Evolutionary conservation across 768 basidiomycete genomes (phyloP).

Genomic region (Tricholoma hemisulphureum): DNA sequence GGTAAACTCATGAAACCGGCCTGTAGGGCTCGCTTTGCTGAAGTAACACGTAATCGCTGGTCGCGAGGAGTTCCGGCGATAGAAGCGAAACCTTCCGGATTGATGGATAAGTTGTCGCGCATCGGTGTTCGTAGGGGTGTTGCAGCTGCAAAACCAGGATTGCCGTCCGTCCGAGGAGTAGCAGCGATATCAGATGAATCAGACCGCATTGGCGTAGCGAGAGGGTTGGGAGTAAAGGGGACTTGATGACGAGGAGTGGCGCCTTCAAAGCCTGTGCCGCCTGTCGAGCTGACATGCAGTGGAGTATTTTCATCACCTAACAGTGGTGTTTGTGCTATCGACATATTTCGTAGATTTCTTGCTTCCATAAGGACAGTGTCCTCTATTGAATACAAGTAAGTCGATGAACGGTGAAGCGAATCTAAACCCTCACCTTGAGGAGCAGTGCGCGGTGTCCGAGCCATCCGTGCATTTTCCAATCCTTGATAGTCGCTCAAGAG

Average conservation of each 20-base stretch:
- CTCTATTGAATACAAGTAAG: constrained; percentile 46
- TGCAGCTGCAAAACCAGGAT: constrained; percentile 39
- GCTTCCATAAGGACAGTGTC: constrained; percentile 95
- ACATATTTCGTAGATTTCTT: constrained; percentile 93
- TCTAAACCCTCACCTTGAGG: constrained; percentile 76
- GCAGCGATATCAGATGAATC: constrained; percentile 45
- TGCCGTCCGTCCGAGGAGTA: constrained; percentile 46
- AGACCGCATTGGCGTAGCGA: constrained; percentile 76
- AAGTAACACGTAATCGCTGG: constrained; percentile 56
- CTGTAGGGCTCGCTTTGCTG: constrained; percentile 73
- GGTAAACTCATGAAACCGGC: constrained; percentile 83
- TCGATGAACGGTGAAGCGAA: background rate
- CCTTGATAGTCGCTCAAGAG: constrained; percentile 92
- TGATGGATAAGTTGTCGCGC: constrained; percentile 90
- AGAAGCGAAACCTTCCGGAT: constrained; percentile 60
- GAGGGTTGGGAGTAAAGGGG: constrained; percentile 93
- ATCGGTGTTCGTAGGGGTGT: constrained; percentile 94
- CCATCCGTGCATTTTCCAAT: constrained; percentile 84
- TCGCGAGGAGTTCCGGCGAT: constrained; percentile 76
- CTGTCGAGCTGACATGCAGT: constrained; percentile 67
- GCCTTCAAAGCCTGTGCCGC: constrained; percentile 90
- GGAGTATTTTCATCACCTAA: constrained; percentile 98
- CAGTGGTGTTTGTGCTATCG: constrained; percentile 86
- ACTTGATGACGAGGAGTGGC: constrained; percentile 92
- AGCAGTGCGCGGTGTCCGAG: constrained; percentile 91